A percentile compares a stretch with the other conserved stretches of the same genome.
Conservation (phyloP, 306 rosid species). For the Prunus armeniaca region DNA sequence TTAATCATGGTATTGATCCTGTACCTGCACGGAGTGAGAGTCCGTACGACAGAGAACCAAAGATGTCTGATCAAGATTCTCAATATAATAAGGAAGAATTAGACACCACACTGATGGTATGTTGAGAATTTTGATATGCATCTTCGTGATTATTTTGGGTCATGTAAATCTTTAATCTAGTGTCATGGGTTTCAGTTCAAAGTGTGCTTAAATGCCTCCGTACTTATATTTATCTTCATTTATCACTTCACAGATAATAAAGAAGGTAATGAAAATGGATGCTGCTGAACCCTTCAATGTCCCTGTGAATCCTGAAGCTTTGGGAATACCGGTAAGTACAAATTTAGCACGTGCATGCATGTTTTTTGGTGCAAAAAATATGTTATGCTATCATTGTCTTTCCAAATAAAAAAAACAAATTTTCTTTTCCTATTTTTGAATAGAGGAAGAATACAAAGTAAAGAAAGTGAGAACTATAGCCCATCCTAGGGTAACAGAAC, state of each 20-base stretch:
- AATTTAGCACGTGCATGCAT: background rate
- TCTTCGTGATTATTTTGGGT: constrained; percentile 1
- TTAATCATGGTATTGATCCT: constrained; percentile 32
- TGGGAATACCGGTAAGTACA: constrained; percentile 90
- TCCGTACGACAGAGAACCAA: constrained; percentile 42
- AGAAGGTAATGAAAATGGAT: constrained; percentile 97
- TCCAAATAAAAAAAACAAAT: background rate
- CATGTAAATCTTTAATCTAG: background rate
- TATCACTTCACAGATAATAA: constrained; percentile 51
- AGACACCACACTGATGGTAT: constrained; percentile 63
- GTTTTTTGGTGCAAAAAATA: constrained; percentile 1
- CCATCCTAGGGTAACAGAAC: background rate
- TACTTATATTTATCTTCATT: constrained; percentile 12
- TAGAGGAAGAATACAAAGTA: background rate
- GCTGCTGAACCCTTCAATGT: constrained; percentile 95
- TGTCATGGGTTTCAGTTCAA: constrained; percentile 14
- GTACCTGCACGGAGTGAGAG: constrained; percentile 25
- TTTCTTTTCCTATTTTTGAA: background rate
- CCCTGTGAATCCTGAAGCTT: constrained; percentile 91
- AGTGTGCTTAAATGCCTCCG: background rate
- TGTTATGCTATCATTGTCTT: background rate
- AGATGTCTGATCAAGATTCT: constrained; percentile 36
- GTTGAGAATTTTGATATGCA: constrained; percentile 20
- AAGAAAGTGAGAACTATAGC: background rate
- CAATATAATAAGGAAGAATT: constrained; percentile 63